Percentiles rank a stretch among this genome's conserved stretches.
These are phyloP conservation scores for Trypanosomatidae sp. DNA, from an alignment of 208 protist genomes.

Conservation along the genomic window DNA sequence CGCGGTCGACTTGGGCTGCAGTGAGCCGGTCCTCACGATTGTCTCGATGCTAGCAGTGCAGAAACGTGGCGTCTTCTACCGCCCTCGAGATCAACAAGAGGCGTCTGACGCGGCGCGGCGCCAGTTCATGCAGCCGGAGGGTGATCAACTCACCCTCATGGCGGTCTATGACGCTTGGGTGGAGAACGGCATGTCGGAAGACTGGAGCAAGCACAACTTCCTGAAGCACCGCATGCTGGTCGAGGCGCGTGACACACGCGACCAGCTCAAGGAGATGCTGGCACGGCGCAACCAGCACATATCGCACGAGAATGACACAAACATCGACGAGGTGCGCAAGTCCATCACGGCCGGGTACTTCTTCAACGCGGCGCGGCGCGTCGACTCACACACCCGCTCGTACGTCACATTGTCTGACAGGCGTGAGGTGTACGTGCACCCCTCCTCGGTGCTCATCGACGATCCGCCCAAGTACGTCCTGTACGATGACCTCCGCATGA, in stretches of 20 bases:
- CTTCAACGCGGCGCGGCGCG: constrained; percentile 95
- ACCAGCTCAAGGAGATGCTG: constrained; percentile 97
- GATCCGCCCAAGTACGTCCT: constrained; percentile 95
- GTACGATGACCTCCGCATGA: constrained; percentile 97
- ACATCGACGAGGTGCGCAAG: constrained; percentile 92
- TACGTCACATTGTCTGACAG: constrained; percentile 88
- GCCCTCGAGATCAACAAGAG: constrained; percentile 88
- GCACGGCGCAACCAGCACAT: constrained; percentile 94
- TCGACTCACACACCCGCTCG: constrained; percentile 70
- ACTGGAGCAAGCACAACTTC: constrained; percentile 98
- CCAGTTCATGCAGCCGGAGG: constrained; percentile 96
- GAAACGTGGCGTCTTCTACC: constrained; percentile 91
- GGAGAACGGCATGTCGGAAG: constrained; percentile 88
- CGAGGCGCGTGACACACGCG: constrained; percentile 96
- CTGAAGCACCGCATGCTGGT: constrained; percentile 96
- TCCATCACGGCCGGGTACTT: constrained; percentile 98
- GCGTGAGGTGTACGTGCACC: constrained; percentile 90
- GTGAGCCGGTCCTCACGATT: constrained; percentile 97
- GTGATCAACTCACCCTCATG: constrained; percentile 98
- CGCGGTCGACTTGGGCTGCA: constrained; percentile 95
- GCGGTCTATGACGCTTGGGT: constrained; percentile 95
- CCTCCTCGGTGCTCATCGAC: constrained; percentile 81
- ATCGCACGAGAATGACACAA: constrained; percentile 90
- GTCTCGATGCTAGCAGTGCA: constrained; percentile 97
- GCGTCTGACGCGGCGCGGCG: constrained; percentile 96